These are phyloP conservation scores for Rhynchospora tenuis DNA, from an alignment of 176 grass and related monocot species.

Conservation along the genomic window DNA sequence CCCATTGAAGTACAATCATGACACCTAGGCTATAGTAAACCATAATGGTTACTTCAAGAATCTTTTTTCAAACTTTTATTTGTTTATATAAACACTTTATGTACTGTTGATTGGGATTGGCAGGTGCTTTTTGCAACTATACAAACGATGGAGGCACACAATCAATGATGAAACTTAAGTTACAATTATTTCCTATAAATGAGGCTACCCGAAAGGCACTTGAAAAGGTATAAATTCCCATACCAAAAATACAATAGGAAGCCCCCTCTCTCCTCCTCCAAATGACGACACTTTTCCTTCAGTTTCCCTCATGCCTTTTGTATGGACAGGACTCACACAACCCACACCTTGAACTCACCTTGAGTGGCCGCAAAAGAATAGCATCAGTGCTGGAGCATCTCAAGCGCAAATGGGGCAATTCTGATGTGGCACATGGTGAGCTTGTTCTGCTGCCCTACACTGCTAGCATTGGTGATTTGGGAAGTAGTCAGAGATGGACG, in stretches of 20 bases:
- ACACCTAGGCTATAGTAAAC: slow-evolving; percentile 6
- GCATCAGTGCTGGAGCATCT: slow-evolving; percentile 94
- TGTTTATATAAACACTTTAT: not conserved
- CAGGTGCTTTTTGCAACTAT: slow-evolving; percentile 48
- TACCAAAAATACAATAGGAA: not conserved
- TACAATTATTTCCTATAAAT: slow-evolving; percentile 96
- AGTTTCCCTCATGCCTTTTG: slow-evolving; percentile 14
- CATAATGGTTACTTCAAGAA: not conserved
- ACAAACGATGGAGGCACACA: slow-evolving; percentile 48
- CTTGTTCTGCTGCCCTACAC: slow-evolving; percentile 81
- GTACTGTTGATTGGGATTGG: not conserved
- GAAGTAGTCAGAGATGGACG: slow-evolving; percentile 77
- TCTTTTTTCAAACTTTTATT: not conserved
- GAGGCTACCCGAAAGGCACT: slow-evolving; percentile 80
- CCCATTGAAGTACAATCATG: not conserved
- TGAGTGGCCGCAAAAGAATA: slow-evolving; percentile 93
- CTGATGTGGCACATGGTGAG: slow-evolving; percentile 65
- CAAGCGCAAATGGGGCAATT: slow-evolving; percentile 88
- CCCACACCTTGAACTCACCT: slow-evolving; percentile 91
- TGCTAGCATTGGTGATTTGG: slow-evolving; percentile 69
- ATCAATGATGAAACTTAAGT: slow-evolving; percentile 68
- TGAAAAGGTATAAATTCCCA: slow-evolving; percentile 62
- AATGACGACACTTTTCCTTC: not conserved
- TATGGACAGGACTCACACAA: slow-evolving; percentile 81
- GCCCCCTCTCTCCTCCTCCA: not conserved